Conservation (phyloP, 2,329 filamentous ascomycete species). For the Trichoderma hamatum region DNA sequence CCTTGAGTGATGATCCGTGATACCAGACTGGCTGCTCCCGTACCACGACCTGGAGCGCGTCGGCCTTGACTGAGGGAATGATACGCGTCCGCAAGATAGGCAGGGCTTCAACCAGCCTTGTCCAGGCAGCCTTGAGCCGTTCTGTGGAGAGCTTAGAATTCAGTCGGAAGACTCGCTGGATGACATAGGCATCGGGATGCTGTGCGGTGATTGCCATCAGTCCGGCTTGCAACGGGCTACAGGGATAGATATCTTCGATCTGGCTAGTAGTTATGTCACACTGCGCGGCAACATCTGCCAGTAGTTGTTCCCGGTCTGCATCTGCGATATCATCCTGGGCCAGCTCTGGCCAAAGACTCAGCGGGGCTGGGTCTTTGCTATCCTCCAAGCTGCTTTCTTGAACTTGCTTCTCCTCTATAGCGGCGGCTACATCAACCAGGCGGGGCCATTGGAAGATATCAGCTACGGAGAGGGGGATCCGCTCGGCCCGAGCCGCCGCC, state of each 20-base stretch:
- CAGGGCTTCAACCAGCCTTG: neutral
- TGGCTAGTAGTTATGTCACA: conserved; percentile 13
- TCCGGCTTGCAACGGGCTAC: no score
- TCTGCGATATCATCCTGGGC: neutral
- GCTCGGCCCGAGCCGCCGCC: neutral
- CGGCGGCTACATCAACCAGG: neutral
- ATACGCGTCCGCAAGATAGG: conserved; percentile 26
- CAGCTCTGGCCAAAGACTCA: neutral
- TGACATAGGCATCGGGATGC: neutral
- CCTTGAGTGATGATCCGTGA: neutral
- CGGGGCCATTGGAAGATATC: conserved; percentile 12
- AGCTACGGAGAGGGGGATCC: neutral
- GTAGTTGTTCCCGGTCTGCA: neutral
- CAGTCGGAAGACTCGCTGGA: conserved; percentile 15
- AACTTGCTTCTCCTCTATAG: neutral
- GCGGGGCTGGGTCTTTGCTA: neutral
- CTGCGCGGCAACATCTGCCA: neutral
- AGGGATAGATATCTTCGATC: conserved; percentile 19
- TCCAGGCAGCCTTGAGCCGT: conserved; percentile 6
- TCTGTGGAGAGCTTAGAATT: neutral
- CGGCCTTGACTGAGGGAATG: neutral
- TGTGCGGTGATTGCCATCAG: conserved; percentile 14
- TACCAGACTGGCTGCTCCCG: neutral
- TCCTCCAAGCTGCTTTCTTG: neutral
- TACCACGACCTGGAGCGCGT: conserved; percentile 18